Conservation (phyloP, 495 filamentous ascomycete species). For the Rostrohypoxylon terebratum region DNA sequence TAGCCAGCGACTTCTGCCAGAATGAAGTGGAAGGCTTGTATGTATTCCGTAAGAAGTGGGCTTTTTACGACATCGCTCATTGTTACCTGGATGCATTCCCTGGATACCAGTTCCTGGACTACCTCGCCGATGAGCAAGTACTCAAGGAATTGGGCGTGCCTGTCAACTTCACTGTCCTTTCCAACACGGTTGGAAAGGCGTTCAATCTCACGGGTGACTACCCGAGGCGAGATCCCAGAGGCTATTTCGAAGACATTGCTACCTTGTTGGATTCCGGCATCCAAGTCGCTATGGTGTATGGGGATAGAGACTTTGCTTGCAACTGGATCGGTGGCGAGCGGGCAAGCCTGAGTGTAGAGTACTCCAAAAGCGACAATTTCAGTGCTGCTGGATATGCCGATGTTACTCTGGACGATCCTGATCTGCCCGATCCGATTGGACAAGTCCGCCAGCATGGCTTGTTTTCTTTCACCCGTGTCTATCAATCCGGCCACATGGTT, state of each 20-base stretch:
- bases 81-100: slow-evolving; percentile 70
- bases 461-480: slow-evolving; percentile 71
- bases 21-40: slow-evolving; percentile 60
- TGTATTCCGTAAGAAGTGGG: slow-evolving; percentile 39
- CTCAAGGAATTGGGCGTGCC: slow-evolving; percentile 71
- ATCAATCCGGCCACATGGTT: slow-evolving; percentile 70
- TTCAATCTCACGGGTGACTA: slow-evolving; percentile 66
- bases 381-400: slow-evolving; percentile 63
- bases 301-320: slow-evolving; percentile 69
- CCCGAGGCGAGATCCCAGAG: slow-evolving; percentile 57
- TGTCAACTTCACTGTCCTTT: slow-evolving; percentile 71
- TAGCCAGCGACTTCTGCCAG: slow-evolving; percentile 57
- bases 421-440: slow-evolving; percentile 61
- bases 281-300: slow-evolving; percentile 75
- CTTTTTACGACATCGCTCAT: slow-evolving; percentile 70
- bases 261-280: slow-evolving; percentile 65
- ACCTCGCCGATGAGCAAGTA: slow-evolving; percentile 68
- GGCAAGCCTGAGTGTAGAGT: slow-evolving; percentile 55
- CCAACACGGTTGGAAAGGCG: slow-evolving; percentile 60
- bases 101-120: slow-evolving; percentile 67
- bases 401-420: slow-evolving; percentile 58
- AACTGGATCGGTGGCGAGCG: slow-evolving; percentile 73
- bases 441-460: slow-evolving; percentile 68
- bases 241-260: slow-evolving; percentile 60
- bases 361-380: slow-evolving; percentile 56